Evolutionary conservation across 2,329 filamentous ascomycete species (phyloP).

Genomic region (Fonsecaea monophora): DNA sequence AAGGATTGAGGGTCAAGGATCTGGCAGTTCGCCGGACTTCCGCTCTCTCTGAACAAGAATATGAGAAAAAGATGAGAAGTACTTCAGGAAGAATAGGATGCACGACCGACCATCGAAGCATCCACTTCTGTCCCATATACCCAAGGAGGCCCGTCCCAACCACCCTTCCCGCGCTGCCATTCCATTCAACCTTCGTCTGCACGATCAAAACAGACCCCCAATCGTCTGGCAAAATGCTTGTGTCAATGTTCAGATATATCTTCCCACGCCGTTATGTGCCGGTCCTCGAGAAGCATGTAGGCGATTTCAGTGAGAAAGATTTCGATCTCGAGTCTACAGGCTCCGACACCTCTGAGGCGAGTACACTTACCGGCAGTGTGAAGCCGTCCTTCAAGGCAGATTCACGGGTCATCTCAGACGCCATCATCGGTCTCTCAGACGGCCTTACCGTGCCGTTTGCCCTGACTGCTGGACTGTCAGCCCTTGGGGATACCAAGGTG

Average conservation of each 20-base stretch:
- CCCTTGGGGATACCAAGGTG: conserved; percentile 67
- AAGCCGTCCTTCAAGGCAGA: background rate
- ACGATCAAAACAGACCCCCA: background rate
- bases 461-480: conserved; percentile 71
- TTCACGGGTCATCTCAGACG: conserved; percentile 52
- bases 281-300: background rate
- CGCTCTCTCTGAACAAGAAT: background rate
- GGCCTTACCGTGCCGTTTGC: conserved; percentile 82
- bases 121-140: background rate
- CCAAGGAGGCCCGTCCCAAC: background rate
- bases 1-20: background rate
- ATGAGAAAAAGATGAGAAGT: background rate
- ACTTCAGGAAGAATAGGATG: background rate
- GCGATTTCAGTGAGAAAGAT: background rate
- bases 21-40: background rate
- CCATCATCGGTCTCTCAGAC: conserved; percentile 78
- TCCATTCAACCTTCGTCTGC: background rate
- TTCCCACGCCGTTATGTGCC: background rate
- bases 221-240: background rate
- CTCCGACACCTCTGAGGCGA: background rate
- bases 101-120: background rate
- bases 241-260: background rate
- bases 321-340: background rate
- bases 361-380: background rate
- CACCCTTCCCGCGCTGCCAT: background rate